phyloP scores from a whole-genome alignment of 78 protist genomes.

The Neovahlkampfia damariscottae region DNA sequence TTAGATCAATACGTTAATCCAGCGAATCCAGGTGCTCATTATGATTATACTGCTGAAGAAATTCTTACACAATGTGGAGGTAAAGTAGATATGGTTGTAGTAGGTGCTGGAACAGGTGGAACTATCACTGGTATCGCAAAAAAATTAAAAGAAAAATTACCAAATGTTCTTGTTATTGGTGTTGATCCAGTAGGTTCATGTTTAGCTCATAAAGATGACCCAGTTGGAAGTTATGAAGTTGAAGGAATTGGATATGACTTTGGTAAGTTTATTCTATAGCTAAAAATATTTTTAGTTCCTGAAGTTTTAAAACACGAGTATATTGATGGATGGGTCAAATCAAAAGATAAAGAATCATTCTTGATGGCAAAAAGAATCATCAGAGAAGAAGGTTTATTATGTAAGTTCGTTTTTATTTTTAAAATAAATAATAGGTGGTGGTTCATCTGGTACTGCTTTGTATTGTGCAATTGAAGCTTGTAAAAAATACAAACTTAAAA shows the following conservation, averaged over 20 bases:
- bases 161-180: slow-evolving; percentile 61
- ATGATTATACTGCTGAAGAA: slow-evolving; percentile 87
- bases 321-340: slow-evolving; percentile 72
- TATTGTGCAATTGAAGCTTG: slow-evolving; percentile 65
- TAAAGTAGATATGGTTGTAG: slow-evolving; percentile 69
- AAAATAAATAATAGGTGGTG: no score
- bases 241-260: slow-evolving; percentile 91
- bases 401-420: no score
- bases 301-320: slow-evolving; percentile 4
- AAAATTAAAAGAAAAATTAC: slow-evolving; percentile 58
- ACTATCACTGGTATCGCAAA: slow-evolving; percentile 84
- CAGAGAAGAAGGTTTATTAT: slow-evolving; percentile 70
- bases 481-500: slow-evolving; percentile 16
- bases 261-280: no score
- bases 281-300: slow-evolving; percentile 47
- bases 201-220: slow-evolving; percentile 63
- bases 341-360: slow-evolving; percentile 63
- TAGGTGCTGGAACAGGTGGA: slow-evolving; percentile 97
- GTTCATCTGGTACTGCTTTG: slow-evolving; percentile 71
- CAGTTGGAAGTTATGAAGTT: slow-evolving; percentile 38
- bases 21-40: slow-evolving; percentile 74
- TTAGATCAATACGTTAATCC: slow-evolving; percentile 77
- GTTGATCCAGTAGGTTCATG: slow-evolving; percentile 90
- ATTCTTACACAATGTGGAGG: slow-evolving; percentile 58
- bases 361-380: slow-evolving; percentile 66